Evolutionary conservation across 129 eudicot genomes (phyloP).

Genomic region (Flaveria trinervia): DNA sequence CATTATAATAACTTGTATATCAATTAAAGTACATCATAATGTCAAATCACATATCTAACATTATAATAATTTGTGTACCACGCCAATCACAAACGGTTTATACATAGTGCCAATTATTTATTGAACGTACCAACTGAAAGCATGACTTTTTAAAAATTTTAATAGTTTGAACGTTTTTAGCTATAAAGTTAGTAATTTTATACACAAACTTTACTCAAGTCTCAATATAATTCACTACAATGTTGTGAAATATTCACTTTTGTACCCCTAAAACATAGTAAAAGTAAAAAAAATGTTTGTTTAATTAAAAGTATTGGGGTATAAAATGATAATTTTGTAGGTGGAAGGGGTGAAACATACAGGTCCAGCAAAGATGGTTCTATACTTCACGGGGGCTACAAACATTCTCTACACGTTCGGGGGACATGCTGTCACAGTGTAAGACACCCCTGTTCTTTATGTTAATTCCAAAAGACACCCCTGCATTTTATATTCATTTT

Average conservation of each 20-base stretch:
- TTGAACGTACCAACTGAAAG: too few relatives aligned
- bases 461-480: constrained; percentile 32
- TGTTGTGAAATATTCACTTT: neutral
- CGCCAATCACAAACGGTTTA: neutral
- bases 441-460: constrained; percentile 50
- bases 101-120: neutral
- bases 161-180: neutral
- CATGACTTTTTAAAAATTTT: too few relatives aligned
- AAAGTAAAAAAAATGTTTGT: neutral
- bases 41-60: neutral
- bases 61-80: neutral
- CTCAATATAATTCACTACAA: neutral
- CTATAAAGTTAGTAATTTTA: neutral
- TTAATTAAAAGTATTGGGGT: constrained; percentile 22
- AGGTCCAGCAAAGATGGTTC: constrained; percentile 91
- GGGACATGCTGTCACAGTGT: constrained; percentile 99
- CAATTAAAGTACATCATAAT: neutral
- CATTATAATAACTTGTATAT: neutral
- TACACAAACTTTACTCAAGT: neutral
- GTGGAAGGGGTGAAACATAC: constrained; percentile 93
- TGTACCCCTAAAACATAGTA: neutral
- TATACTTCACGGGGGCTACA: constrained; percentile 98
- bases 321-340: constrained; percentile 36
- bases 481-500: constrained; percentile 14
- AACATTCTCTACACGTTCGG: constrained; percentile 98